These are phyloP conservation scores for Russula abietina DNA, from an alignment of 768 basidiomycete genomes.

Conservation along the genomic window DNA sequence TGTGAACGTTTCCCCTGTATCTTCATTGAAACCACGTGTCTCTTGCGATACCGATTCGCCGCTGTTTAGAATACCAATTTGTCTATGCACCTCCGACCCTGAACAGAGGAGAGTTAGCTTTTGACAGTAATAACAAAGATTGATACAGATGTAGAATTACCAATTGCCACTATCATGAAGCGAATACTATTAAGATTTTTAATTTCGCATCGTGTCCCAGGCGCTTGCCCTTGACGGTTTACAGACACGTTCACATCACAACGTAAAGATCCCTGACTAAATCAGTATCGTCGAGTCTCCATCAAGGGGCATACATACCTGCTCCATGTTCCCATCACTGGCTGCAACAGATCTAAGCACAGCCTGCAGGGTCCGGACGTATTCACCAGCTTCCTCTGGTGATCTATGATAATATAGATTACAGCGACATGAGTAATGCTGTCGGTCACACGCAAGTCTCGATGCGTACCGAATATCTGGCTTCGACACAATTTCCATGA, in stretches of 20 bases:
- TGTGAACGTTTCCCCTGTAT: conserved; percentile 71
- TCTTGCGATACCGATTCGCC: conserved; percentile 60
- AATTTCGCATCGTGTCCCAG: conserved; percentile 86
- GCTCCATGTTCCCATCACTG: conserved; percentile 96
- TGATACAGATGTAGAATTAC: conserved; percentile 36
- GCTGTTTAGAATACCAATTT: conserved; percentile 50
- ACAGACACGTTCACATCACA: conserved; percentile 96
- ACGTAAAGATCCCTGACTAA: conserved; percentile 75
- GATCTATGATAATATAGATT: conserved; percentile 36
- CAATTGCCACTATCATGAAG: conserved; percentile 78
- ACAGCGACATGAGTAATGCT: neutral
- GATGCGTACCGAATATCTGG: conserved; percentile 66
- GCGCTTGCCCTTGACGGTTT: conserved; percentile 54
- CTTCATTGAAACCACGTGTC: conserved; percentile 86
- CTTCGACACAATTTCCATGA: conserved; percentile 95
- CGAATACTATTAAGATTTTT: conserved; percentile 94
- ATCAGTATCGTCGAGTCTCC: conserved; percentile 6
- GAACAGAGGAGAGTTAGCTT: conserved; percentile 1
- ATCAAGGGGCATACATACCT: conserved; percentile 43
- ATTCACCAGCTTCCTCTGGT: conserved; percentile 85
- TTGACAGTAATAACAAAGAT: neutral
- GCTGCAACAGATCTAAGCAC: conserved; percentile 77
- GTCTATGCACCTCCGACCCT: conserved; percentile 82
- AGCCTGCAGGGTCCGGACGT: conserved; percentile 77
- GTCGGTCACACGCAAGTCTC: neutral